These are phyloP conservation scores for Sparassis latifolia DNA, from an alignment of 1,284 basidiomycete species.

Conservation along the genomic window DNA sequence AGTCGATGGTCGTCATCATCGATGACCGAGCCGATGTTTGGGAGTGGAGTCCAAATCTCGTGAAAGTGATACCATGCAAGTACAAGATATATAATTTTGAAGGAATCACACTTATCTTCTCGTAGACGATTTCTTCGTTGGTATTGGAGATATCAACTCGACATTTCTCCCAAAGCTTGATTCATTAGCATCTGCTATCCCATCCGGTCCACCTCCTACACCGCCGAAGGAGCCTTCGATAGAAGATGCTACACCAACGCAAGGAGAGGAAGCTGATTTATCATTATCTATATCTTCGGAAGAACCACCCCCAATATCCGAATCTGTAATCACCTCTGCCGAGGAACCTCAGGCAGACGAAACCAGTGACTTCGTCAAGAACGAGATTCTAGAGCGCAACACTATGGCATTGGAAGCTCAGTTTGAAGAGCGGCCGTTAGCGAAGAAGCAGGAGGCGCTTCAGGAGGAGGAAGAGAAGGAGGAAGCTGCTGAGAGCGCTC, in stretches of 20 bases:
- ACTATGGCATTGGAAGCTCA: conserved; percentile 76
- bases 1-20: conserved; percentile 98
- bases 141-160: conserved; percentile 98
- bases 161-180: conserved; percentile 81
- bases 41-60: conserved; percentile 92
- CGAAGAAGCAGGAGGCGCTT: conserved; percentile 81
- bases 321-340: conserved; percentile 18
- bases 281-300: conserved; percentile 1
- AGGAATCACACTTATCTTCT: background rate
- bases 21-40: conserved; percentile 98
- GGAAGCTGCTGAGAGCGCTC: background rate
- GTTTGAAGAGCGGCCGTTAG: conserved; percentile 80
- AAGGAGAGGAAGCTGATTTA: background rate
- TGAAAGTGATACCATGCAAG: conserved; percentile 93
- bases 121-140: conserved; percentile 93
- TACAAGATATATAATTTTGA: background rate
- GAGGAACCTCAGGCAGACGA: conserved; percentile 40
- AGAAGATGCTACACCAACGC: conserved; percentile 7
- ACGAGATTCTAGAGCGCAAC: conserved; percentile 55
- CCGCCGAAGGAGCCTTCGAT: conserved; percentile 5
- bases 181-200: conserved; percentile 35
- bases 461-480: conserved; percentile 29
- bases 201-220: conserved; percentile 21
- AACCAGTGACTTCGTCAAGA: conserved; percentile 24
- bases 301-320: conserved; percentile 12